phyloP scores from a whole-genome alignment of 169 alveolate genomes.

The Cystoisospora suis region DNA sequence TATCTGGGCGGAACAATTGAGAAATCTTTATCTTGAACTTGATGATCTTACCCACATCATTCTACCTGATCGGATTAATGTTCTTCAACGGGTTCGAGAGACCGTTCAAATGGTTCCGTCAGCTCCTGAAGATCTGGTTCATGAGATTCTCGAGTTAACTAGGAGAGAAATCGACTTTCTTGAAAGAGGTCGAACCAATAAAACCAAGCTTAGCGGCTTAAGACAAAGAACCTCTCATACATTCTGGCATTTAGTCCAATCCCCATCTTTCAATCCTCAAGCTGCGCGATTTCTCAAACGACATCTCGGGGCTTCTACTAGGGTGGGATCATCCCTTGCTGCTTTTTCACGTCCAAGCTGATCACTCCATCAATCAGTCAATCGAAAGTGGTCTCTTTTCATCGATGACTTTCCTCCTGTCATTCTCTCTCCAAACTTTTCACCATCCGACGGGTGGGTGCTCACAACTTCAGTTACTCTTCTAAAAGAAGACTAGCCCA shows the following conservation, averaged over 20 bases:
- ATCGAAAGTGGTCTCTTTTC: neutral
- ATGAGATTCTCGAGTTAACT: neutral
- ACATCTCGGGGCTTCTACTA: neutral
- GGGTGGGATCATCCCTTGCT: neutral
- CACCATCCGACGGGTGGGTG: neutral
- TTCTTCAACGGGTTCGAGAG: neutral
- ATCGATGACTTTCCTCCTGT: neutral
- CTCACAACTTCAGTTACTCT: neutral
- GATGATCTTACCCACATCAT: neutral
- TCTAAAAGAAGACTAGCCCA: neutral
- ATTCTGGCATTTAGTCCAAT: slow-evolving; percentile 6
- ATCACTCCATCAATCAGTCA: no score
- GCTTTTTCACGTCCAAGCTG: no score
- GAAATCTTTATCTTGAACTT: neutral
- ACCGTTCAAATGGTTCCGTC: neutral
- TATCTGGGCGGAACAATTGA: slow-evolving; percentile 13
- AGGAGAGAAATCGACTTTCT: neutral
- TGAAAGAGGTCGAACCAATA: neutral
- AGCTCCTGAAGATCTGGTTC: neutral
- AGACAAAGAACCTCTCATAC: neutral
- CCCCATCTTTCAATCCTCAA: slow-evolving; percentile 13
- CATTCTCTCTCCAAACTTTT: neutral
- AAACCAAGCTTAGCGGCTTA: neutral
- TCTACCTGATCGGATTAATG: neutral
- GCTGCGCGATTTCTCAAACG: neutral